Evolutionary conservation across 106 monocot species (phyloP), one percentile per base, ranked within the genome.

Genomic region (Xerophyta viscosa): DNA sequence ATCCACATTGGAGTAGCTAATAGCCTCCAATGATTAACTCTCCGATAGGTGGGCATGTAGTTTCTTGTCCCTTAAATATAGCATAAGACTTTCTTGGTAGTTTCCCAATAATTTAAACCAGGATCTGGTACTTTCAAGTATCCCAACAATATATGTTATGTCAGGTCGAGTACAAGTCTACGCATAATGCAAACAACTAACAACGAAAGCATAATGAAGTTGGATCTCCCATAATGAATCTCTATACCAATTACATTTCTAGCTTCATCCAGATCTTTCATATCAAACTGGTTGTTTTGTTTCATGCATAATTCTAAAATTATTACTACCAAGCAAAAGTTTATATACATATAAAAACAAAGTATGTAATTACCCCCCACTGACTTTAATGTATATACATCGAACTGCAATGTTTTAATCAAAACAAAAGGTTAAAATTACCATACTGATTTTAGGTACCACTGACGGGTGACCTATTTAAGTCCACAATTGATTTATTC

Each of bases 311-410:
- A 54, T 18, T 0, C 17, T 0, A 3, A 24, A 9, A 33, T 54
- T 21, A 20, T 29, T 36, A 20, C 19, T 54, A 6, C 31, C 54
- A 19, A 54, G 33, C n/a, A 54, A 20, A 8, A 54, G 30, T 5
- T 54, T 21, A 36, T 54, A 29, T 31, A 54, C 33, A 33, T 33
- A 54, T 29, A 54, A 19, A 20, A 54, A 14, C 33, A 54, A 36
- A 31, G 33, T 12, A 4, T 31, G 30, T 11, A 54, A 31, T 11
- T 33, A 31, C 1, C 54, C 33, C 19, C 19, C 31, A 37, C 20
- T 55, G 8, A 55, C 18, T 33, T 55, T 55, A 2, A 8, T 4
- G 21, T 55, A 33, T 20, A 55, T 55, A 37, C 31, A 55, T 24
- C 20, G 31, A 36, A 20, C 36, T 19, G 36, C 6, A 10, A 21